Percentiles rank a stretch among this genome's conserved stretches.
Evolutionary conservation across 1,284 basidiomycete species (phyloP).

Genomic region (Papiliotrema laurentii): DNA sequence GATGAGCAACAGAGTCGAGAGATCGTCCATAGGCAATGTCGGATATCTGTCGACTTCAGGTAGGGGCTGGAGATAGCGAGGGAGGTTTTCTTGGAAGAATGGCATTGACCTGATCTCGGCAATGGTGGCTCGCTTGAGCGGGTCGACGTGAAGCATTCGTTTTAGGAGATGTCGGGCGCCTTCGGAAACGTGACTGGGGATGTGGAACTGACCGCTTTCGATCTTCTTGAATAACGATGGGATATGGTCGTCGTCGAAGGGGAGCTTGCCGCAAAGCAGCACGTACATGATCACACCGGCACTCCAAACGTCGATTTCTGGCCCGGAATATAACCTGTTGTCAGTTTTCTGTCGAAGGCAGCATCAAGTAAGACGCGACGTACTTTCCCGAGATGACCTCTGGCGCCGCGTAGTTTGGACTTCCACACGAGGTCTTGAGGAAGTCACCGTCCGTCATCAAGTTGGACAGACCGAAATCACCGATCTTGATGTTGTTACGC

Average conservation of each 20-base stretch:
- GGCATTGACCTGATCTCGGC: conserved; percentile 82
- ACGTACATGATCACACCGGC: conserved; percentile 94
- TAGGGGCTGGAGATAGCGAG: conserved; percentile 76
- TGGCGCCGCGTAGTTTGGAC: conserved; percentile 93
- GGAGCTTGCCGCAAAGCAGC: conserved; percentile 84
- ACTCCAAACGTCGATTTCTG: conserved; percentile 97
- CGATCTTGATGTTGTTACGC: conserved; percentile 72
- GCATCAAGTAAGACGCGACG: conserved; percentile 13
- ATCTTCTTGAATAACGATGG: conserved; percentile 89
- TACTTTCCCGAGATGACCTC: conserved; percentile 85
- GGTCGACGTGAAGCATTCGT: conserved; percentile 85
- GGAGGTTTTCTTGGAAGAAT: conserved; percentile 81
- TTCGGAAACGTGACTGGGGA: conserved; percentile 69
- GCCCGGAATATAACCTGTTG: conserved; percentile 73
- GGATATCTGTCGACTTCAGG: conserved; percentile 54
- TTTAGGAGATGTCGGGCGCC: conserved; percentile 74
- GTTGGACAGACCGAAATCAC: conserved; percentile 90
- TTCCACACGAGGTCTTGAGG: conserved; percentile 88
- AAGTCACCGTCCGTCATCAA: conserved; percentile 94
- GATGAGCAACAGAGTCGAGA: conserved; percentile 37
- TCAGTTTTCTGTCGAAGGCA: conserved; percentile 5
- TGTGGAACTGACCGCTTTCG: conserved; percentile 77
- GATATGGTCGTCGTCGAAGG: conserved; percentile 94
- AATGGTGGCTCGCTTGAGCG: conserved; percentile 85
- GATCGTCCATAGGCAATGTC: conserved; percentile 41